phyloP scores from a whole-genome alignment of 305 asterid species.

The Fraxinus velutina region DNA sequence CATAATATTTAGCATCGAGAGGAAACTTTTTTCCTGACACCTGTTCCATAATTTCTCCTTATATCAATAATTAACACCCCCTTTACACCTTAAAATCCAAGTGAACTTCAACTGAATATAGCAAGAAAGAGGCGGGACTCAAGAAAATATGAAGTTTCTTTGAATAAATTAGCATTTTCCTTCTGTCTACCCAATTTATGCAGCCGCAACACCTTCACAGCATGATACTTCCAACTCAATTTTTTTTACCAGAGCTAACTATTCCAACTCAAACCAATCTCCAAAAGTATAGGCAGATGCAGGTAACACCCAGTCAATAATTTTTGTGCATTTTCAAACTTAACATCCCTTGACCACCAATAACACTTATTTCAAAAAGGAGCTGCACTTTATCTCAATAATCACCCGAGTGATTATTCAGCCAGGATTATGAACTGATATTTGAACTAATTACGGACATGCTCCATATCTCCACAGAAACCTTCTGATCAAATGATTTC shows the following conservation, averaged over 20 bases:
- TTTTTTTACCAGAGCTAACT: conserved; percentile 12
- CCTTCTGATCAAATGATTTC: conserved; percentile 8
- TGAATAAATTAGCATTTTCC: conserved; percentile 32
- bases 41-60: conserved; percentile 48
- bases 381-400: conserved; percentile 12
- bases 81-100: conserved; percentile 23
- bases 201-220: conserved; percentile 24
- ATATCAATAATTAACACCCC: conserved; percentile 22
- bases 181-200: conserved; percentile 19
- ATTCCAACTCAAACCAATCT: conserved; percentile 14
- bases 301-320: conserved; percentile 5
- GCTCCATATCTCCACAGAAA: conserved; percentile 7
- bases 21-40: conserved; percentile 61
- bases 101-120: conserved; percentile 22
- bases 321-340: conserved; percentile 13
- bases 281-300: conserved; percentile 19
- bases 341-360: background rate
- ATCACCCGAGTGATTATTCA: conserved; percentile 5
- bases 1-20: conserved; percentile 64
- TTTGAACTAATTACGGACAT: background rate
- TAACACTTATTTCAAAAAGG: background rate
- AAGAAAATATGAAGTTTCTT: conserved; percentile 25
- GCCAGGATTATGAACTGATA: conserved; percentile 4
- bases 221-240: conserved; percentile 8
- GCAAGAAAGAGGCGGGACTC: conserved; percentile 13